phyloP scores from a whole-genome alignment of 768 basidiomycete genomes.

The Podaxis sp. region DNA sequence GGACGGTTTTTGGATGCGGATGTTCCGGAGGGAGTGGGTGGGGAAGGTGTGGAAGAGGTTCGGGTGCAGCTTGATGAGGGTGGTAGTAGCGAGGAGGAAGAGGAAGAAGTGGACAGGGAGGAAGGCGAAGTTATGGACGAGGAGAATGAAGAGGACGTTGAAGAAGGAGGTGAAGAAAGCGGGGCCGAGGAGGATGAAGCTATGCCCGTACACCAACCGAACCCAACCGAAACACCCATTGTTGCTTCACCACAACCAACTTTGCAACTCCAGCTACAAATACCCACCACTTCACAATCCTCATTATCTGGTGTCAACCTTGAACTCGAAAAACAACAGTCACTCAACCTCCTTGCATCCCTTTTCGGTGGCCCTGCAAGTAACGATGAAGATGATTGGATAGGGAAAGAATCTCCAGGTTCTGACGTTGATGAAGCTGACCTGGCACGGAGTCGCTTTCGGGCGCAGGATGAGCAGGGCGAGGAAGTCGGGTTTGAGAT shows the following conservation, averaged over 20 bases:
- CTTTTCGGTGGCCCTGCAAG: constrained; percentile 45
- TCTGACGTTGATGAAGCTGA: constrained; percentile 54
- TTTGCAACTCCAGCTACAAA: not conserved
- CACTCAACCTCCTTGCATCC: constrained; percentile 48
- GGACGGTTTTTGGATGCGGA: constrained; percentile 63
- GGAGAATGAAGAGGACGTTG: constrained; percentile 14
- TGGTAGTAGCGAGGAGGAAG: constrained; percentile 4
- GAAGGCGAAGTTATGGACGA: constrained; percentile 18
- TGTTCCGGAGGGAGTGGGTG: constrained; percentile 23
- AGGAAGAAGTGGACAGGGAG: constrained; percentile 5
- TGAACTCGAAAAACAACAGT: constrained; percentile 41
- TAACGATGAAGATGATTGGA: constrained; percentile 52
- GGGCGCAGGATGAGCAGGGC: constrained; percentile 22
- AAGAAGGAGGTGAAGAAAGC: constrained; percentile 14
- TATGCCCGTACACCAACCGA: not conserved
- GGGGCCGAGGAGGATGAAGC: constrained; percentile 16
- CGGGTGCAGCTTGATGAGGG: constrained; percentile 18
- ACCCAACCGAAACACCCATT: not conserved
- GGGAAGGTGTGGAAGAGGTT: constrained; percentile 14
- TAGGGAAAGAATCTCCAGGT: constrained; percentile 53
- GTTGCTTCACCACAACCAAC: constrained; percentile 1
- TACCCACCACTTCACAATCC: constrained; percentile 2
- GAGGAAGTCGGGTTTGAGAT: constrained; percentile 33
- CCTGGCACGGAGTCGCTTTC: constrained; percentile 24
- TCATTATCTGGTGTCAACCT: constrained; percentile 12